Conservation (phyloP, 2,329 filamentous ascomycete species). For the Trichophaea hybrida region DNA sequence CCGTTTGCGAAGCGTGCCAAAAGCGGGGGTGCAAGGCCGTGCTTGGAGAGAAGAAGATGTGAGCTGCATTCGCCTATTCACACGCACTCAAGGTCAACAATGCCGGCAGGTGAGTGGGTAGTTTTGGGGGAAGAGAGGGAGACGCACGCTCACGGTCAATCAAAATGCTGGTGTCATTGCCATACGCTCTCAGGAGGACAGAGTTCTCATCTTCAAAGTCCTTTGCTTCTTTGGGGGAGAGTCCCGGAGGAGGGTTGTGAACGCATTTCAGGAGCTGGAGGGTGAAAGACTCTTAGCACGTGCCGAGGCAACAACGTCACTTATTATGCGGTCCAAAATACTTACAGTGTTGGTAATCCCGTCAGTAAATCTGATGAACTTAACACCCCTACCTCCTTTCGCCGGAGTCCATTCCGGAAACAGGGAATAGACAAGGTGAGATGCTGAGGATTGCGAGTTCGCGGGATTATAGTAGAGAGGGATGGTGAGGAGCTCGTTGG, state of each 20-base stretch:
- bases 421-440: slow-evolving; percentile 62
- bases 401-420: slow-evolving; percentile 67
- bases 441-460: slow-evolving; percentile 64
- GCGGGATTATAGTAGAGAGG: slow-evolving; percentile 63
- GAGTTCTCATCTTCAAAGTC: slow-evolving; percentile 53
- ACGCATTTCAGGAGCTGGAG: slow-evolving; percentile 36
- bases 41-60: slow-evolving; percentile 73
- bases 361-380: slow-evolving; percentile 86
- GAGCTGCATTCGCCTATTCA: slow-evolving; percentile 45
- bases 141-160: slow-evolving; percentile 85
- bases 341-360: slow-evolving; percentile 86
- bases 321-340: neutral
- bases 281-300: slow-evolving; percentile 8
- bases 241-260: slow-evolving; percentile 19
- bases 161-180: slow-evolving; percentile 81
- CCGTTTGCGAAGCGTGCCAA: slow-evolving; percentile 91
- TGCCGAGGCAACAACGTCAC: neutral
- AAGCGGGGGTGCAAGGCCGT: slow-evolving; percentile 70
- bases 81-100: neutral
- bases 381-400: slow-evolving; percentile 49
- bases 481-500: slow-evolving; percentile 37
- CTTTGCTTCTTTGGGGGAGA: slow-evolving; percentile 9
- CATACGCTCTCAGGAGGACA: slow-evolving; percentile 81
- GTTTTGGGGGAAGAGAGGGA: slow-evolving; percentile 23
- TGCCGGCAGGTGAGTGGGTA: slow-evolving; percentile 13